These are phyloP conservation scores for Globisporangium polare DNA, from an alignment of 352 stramenopile genomes.

Conservation along the genomic window DNA sequence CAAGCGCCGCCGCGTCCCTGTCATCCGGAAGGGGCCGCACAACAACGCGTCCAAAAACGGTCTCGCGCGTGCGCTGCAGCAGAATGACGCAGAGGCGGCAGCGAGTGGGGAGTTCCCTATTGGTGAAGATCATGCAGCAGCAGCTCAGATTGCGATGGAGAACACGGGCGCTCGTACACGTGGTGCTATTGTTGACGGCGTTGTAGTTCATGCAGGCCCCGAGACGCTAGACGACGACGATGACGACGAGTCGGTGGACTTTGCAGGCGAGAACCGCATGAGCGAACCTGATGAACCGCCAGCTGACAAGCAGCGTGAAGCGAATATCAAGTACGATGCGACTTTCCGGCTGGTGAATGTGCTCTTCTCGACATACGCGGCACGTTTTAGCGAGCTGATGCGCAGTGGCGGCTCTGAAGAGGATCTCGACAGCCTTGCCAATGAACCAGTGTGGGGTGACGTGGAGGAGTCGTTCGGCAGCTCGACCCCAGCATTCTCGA, in stretches of 20 bases:
- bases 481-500: neutral
- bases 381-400: constrained; percentile 8
- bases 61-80: neutral
- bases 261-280: neutral
- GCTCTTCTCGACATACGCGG: constrained; percentile 8
- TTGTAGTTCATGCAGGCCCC: neutral
- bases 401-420: neutral
- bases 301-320: neutral
- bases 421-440: neutral
- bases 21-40: constrained; percentile 2
- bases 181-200: neutral
- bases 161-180: no score
- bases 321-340: neutral
- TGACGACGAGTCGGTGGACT: neutral
- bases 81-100: neutral
- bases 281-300: neutral
- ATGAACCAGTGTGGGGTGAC: neutral
- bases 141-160: neutral
- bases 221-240: neutral
- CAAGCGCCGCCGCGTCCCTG: constrained; percentile 1
- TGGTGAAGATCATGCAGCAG: neutral
- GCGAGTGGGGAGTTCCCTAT: neutral
- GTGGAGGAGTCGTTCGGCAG: neutral
- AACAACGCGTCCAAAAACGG: constrained; percentile 5
- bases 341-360: constrained; percentile 13